Base-by-base conservation (phyloP, 805 yeast genomes). In the Yarrowia osloensis region DNA sequence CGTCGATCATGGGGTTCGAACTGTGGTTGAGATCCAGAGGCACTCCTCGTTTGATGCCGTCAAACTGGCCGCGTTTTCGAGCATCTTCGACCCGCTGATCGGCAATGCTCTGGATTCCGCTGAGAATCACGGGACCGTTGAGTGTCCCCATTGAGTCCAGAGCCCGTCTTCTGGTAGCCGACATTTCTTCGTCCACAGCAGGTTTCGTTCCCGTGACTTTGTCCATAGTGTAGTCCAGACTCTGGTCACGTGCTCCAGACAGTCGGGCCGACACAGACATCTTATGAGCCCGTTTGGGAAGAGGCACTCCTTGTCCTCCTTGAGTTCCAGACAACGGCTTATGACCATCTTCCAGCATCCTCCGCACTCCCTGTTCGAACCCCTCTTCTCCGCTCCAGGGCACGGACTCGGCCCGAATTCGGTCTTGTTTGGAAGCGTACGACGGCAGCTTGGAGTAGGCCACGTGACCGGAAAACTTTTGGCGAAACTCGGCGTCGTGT, bases 21-120 rank as follows among this genome's bases (percentile, higher is more conserved):
- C 77, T 75, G 65, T 78, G 74, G 55, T 72, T 76, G 19, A 77
- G 81, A 24, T 70, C 71, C 4, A 79, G 78, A 3, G 87, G 86
- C 71, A 84, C 81, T 0, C 96, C 97, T 68, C 96, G 81, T 0
- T 85, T 83, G 5, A 87, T 72, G 65, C 84, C 83, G 0, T 82
- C 76, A 73, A 92, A 92, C 37, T 84, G 88, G 0, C 97, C 97
- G 4, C 87, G 81, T 26, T 81, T 79, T 71, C 85, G 82, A 40
- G 95, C 90, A 21, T 90, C 92, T 71, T 87, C 91, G 29, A 92
- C 90, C 59, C 86, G 80, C 40, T 87, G 86, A 71, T 89, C 91
- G 0, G 97, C 97, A 62, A 91, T 71, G 0, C 91, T 84, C 52
- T 82, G 84, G 29, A 89, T 84, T 68, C 85, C 74, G 35, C 84